A percentile compares a stretch with the other conserved stretches of the same genome.
These are phyloP conservation scores for Eruca vesicaria DNA, from an alignment of 441 rosid species.

Conservation along the genomic window DNA sequence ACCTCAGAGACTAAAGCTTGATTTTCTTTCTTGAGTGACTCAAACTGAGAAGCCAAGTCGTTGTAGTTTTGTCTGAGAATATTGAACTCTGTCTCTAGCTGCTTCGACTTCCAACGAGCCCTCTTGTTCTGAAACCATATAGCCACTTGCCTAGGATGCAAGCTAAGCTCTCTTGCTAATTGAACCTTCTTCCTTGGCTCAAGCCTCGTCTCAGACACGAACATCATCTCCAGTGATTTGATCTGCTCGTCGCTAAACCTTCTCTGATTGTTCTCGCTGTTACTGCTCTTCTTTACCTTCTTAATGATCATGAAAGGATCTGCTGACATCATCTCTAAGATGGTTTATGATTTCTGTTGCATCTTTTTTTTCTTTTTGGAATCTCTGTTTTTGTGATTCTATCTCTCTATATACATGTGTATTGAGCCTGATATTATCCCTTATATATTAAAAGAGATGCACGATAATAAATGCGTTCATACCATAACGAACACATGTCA, in stretches of 20 bases:
- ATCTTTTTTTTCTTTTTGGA: slow-evolving; percentile 2
- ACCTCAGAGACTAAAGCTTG: slow-evolving; percentile 62
- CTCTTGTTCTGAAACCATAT: slow-evolving; percentile 95
- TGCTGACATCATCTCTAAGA: slow-evolving; percentile 21
- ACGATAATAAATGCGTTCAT: too few relatives aligned
- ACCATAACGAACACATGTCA: too few relatives aligned
- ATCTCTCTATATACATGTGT: slow-evolving; percentile 23
- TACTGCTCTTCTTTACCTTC: slow-evolving; percentile 50
- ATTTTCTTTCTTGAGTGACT: slow-evolving; percentile 67
- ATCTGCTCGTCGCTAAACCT: slow-evolving; percentile 89
- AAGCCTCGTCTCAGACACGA: slow-evolving; percentile 69
- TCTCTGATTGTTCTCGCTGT: slow-evolving; percentile 50
- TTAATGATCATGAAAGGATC: slow-evolving; percentile 31
- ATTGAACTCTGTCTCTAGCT: slow-evolving; percentile 60
- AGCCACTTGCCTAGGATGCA: slow-evolving; percentile 90
- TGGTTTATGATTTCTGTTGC: slow-evolving; percentile 7
- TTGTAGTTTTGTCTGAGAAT: slow-evolving; percentile 51
- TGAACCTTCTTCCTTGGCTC: slow-evolving; percentile 78
- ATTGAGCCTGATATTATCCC: slow-evolving; percentile 11
- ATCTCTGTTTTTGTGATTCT: slow-evolving; percentile 19
- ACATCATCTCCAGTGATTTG: slow-evolving; percentile 66
- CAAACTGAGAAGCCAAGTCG: slow-evolving; percentile 55
- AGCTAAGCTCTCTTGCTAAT: slow-evolving; percentile 66
- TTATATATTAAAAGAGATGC: too few relatives aligned
- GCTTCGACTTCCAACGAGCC: slow-evolving; percentile 89